Base-by-base conservation (phyloP, 2,329 filamentous ascomycete species). In the Trichoderma atrobrunneum region DNA sequence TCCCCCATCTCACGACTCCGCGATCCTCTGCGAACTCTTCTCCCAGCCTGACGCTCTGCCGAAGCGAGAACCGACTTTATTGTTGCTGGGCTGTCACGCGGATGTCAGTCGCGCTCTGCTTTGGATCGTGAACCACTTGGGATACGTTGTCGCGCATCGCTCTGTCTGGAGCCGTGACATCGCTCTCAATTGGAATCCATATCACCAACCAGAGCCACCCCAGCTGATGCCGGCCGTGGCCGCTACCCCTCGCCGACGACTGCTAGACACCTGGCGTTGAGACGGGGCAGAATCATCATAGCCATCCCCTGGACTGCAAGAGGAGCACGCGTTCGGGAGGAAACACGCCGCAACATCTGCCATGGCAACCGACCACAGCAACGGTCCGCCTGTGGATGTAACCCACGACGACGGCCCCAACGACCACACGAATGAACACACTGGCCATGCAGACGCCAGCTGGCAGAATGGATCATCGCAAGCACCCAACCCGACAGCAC, bases 291-390 rank as follows among this genome's bases (percentile, higher is more conserved):
- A 43, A 73, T 66, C 62, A 68, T 28, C 67, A 65, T 76, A 75
- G 73, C 74, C 67, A 74, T 72, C 73, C 75, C 75, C 57, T 76
- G 76, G 73, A 76, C 74, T 76, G 78, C 77, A n/a, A 77, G 75
- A 74, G 73, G 48, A 48, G 51, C 63, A 60, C 61, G 71, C 66
- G 54, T 51, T 69, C 66, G 70, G 69, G 69, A 71, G 72, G 63
- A 70, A 63, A 43, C 72, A 72, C 75, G 67, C 72, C 76, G 76
- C 76, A 76, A 74, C 77, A 74, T 73, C 75, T 77, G 78, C 75
- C 71, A 85, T 86, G 82, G 84, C 84, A 75, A 84, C 85, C 75
- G 84, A 85, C 74, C 84, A 86, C 78, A 83, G 84, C 76, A 81
- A 81, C 76, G 80, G 80, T 76, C 78, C 80, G 76, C 80, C 81